Evolutionary conservation across 108 stramenopile species (phyloP).

Genomic region (Cafeteria roenbergensis): DNA sequence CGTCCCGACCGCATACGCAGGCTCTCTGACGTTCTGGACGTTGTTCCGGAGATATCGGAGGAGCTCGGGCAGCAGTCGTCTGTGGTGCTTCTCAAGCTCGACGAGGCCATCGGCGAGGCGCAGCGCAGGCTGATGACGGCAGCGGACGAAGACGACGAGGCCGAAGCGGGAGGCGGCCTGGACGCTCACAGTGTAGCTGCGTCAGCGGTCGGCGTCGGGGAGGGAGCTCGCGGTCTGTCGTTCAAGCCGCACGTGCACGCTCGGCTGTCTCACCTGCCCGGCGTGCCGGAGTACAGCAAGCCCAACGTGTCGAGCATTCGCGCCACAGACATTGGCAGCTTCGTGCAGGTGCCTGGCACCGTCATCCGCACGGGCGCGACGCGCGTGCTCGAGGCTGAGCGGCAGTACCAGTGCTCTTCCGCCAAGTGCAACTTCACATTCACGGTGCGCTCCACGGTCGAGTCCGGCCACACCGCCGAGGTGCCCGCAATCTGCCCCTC

Average conservation of each 20-base stretch:
- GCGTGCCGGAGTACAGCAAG: constrained; percentile 55
- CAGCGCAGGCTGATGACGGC: background rate
- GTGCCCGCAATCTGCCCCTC: constrained; percentile 58
- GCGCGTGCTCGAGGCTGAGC: constrained; percentile 72
- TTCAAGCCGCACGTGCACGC: constrained; percentile 55
- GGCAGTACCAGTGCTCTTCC: constrained; percentile 61
- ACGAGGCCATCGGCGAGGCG: background rate
- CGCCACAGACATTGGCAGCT: constrained; percentile 61
- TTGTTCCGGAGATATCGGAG: background rate
- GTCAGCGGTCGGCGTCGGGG: too few relatives aligned
- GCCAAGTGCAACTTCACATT: constrained; percentile 49
- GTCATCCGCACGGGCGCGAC: constrained; percentile 70
- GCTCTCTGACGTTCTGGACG: background rate
- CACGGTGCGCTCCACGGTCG: constrained; percentile 65
- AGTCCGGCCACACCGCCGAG: constrained; percentile 62
- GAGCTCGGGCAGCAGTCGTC: background rate
- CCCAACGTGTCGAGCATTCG: constrained; percentile 56
- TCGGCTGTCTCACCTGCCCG: constrained; percentile 71
- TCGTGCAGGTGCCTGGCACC: constrained; percentile 79
- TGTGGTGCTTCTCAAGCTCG: background rate
- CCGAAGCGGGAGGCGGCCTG: too few relatives aligned
- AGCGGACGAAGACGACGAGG: background rate
- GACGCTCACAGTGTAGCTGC: too few relatives aligned
- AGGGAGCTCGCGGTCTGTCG: background rate
- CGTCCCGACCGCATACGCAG: background rate